Conservation (phyloP, 2,329 filamentous ascomycete species). For the Pseudogymnoascus verrucosus region DNA sequence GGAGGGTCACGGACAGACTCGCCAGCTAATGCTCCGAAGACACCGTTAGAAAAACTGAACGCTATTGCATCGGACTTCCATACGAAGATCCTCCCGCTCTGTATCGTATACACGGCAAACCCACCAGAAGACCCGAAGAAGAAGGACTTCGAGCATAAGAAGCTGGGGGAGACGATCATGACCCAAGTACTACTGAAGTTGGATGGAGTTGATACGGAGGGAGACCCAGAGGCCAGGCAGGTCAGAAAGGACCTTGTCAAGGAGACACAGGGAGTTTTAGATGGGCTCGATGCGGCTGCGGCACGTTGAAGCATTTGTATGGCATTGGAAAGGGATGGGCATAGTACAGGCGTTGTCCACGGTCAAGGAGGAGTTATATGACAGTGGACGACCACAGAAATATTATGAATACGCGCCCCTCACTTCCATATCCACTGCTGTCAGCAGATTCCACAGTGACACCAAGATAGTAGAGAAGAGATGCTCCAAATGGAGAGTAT, state of each 20-base stretch:
- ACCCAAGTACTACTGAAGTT: constrained; percentile 69
- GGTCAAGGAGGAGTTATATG: neutral
- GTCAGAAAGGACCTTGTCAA: constrained; percentile 66
- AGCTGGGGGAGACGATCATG: constrained; percentile 67
- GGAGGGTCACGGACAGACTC: constrained; percentile 22
- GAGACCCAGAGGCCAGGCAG: constrained; percentile 54
- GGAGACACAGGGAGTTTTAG: constrained; percentile 60
- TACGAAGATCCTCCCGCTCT: constrained; percentile 56
- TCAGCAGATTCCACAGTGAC: neutral
- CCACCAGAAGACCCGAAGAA: constrained; percentile 62
- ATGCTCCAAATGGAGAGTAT: neutral
- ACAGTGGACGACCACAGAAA: neutral
- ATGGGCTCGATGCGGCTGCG: constrained; percentile 45
- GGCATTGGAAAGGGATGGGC: neutral
- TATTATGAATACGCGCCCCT: neutral
- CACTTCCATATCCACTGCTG: neutral
- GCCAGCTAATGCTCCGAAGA: constrained; percentile 31
- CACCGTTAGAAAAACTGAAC: constrained; percentile 54
- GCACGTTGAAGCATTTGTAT: neutral
- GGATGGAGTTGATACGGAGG: constrained; percentile 67
- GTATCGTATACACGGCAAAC: constrained; percentile 49
- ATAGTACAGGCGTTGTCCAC: neutral
- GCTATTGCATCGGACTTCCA: constrained; percentile 59
- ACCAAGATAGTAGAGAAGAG: neutral
- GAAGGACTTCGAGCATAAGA: constrained; percentile 65